Evolutionary conservation across 2,329 filamentous ascomycete genomes (phyloP).

Genomic region (Apiospora arundinis): DNA sequence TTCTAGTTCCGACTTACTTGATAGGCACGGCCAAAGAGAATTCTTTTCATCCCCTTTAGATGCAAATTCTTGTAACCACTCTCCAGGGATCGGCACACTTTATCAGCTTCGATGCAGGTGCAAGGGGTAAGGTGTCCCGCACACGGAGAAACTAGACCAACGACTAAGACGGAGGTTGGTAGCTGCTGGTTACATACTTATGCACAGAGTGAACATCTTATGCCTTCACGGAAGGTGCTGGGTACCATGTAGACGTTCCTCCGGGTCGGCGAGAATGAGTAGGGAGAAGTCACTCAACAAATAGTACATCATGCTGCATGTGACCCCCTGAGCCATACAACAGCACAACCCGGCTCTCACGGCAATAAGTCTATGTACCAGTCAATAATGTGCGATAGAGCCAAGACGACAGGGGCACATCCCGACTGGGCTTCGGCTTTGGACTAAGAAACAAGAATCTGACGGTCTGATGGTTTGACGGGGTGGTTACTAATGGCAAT

Average conservation of each 20-base stretch:
- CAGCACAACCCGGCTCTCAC: neutral
- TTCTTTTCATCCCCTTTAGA: neutral
- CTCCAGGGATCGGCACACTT: neutral
- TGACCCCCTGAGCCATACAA: neutral
- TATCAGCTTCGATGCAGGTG: neutral
- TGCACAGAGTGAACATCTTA: neutral
- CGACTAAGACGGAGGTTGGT: neutral
- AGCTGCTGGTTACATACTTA: neutral
- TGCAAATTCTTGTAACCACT: neutral
- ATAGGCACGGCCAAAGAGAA: no score
- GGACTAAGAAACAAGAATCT: conserved; percentile 11
- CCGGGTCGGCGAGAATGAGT: neutral
- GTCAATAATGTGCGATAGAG: neutral
- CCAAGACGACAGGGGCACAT: neutral
- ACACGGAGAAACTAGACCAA: neutral
- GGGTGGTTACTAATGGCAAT: neutral
- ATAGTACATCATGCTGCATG: neutral
- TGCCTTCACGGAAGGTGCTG: neutral
- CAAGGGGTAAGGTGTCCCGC: neutral
- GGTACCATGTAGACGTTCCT: neutral
- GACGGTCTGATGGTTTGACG: neutral
- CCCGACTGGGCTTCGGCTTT: neutral
- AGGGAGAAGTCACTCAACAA: neutral
- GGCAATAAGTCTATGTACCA: neutral
- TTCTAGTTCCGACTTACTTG: no score